phyloP scores from a whole-genome alignment of 768 basidiomycete genomes.

The Ramaria sp. region DNA sequence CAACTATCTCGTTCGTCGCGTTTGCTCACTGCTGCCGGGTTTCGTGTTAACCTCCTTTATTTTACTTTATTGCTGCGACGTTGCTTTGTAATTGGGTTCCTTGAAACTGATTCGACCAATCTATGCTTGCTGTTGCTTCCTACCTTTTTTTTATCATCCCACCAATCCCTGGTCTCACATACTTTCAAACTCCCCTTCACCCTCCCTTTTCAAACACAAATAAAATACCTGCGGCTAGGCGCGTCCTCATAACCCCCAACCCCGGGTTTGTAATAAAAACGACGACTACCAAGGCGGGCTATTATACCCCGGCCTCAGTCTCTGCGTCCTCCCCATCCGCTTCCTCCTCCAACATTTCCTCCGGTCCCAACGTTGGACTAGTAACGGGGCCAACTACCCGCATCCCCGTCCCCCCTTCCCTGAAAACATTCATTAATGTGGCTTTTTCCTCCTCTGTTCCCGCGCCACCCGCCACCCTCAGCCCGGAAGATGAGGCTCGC shows the following conservation, averaged over 20 bases:
- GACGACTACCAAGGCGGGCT: conserved; percentile 29
- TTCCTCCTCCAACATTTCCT: conserved; percentile 12
- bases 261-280: conserved; percentile 70
- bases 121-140: too few species aligned
- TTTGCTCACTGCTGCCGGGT: too few species aligned
- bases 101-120: too few species aligned
- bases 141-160: too few species aligned
- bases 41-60: too few species aligned
- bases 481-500: conserved; percentile 41
- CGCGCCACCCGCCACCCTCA: conserved; percentile 31
- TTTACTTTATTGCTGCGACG: too few species aligned
- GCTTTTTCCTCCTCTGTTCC: conserved; percentile 63
- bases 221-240: not conserved
- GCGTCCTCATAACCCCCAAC: conserved; percentile 39
- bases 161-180: too few species aligned
- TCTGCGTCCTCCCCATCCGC: conserved; percentile 15
- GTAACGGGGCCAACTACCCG: conserved; percentile 6
- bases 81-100: too few species aligned
- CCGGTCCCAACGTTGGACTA: not conserved
- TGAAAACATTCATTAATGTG: conserved; percentile 68
- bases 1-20: too few species aligned
- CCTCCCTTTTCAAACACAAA: not conserved
- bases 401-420: conserved; percentile 31
- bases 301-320: conserved; percentile 20
- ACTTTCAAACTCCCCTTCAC: too few species aligned